These are phyloP conservation scores for Hanseniaspora osmophila DNA, from an alignment of 805 yeast species.

Conservation along the genomic window DNA sequence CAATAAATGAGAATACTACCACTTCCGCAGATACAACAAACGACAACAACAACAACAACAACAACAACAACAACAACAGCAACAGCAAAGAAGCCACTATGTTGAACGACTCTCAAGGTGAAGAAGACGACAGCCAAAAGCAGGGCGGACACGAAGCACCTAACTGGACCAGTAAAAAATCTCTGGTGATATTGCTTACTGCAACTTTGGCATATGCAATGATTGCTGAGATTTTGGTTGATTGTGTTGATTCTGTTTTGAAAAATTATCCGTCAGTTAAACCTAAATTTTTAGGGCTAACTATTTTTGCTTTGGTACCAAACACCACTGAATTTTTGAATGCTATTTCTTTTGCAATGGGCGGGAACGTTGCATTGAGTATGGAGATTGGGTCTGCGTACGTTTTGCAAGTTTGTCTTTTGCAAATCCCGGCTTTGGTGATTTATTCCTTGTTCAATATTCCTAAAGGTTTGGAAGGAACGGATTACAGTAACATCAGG, in stretches of 20 bases:
- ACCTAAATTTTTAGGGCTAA: constrained; percentile 83
- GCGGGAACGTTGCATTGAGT: constrained; percentile 90
- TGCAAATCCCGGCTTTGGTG: constrained; percentile 86
- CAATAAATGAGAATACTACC: neutral
- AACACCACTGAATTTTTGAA: constrained; percentile 93
- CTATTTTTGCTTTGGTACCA: constrained; percentile 91
- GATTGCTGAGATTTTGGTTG: constrained; percentile 88
- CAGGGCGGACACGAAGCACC: constrained; percentile 90
- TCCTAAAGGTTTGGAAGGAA: constrained; percentile 19
- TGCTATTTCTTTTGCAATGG: constrained; percentile 90
- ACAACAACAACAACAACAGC: constrained; percentile 5
- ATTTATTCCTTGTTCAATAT: constrained; percentile 49
- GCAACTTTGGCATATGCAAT: constrained; percentile 83
- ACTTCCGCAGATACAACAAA: neutral
- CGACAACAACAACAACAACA: constrained; percentile 3
- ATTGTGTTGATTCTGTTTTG: constrained; percentile 80
- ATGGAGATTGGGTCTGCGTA: constrained; percentile 98
- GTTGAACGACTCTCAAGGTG: neutral
- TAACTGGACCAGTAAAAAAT: constrained; percentile 82
- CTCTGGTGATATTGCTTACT: constrained; percentile 64
- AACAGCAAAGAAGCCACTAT: neutral
- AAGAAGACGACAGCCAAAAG: constrained; percentile 17
- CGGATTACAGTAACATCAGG: constrained; percentile 8
- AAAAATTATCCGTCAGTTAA: constrained; percentile 56
- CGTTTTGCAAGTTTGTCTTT: constrained; percentile 84